Evolutionary conservation across 495 filamentous ascomycete species (phyloP).

Genomic region (Aspergillus nidulans): DNA sequence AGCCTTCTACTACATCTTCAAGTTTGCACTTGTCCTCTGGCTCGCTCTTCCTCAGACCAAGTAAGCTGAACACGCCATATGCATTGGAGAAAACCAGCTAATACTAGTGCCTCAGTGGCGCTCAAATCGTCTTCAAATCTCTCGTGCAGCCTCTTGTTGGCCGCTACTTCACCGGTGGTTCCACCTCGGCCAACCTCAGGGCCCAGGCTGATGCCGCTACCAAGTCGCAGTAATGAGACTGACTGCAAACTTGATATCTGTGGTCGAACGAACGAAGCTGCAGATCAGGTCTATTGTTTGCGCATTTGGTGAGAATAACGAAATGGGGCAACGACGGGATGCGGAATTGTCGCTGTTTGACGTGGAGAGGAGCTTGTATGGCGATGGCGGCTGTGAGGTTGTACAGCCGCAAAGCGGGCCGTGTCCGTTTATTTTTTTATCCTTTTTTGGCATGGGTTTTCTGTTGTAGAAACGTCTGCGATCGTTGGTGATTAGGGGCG

Average conservation of each 20-base stretch:
- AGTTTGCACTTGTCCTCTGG: constrained; percentile 95
- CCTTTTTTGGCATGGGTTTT: constrained; percentile 16
- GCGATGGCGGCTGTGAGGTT: constrained; percentile 2
- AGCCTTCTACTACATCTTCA: constrained; percentile 99
- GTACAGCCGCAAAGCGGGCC: constrained; percentile 2
- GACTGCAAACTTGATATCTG: constrained; percentile 1
- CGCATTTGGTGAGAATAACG: constrained; percentile 9
- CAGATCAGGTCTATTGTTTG: constrained; percentile 10
- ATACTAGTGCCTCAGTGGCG: constrained; percentile 63
- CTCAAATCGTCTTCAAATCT: constrained; percentile 93
- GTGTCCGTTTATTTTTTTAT: constrained; percentile 2
- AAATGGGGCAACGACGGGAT: constrained; percentile 6
- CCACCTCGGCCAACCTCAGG: constrained; percentile 83
- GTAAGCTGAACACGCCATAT: constrained; percentile 50
- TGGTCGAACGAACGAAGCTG: constrained; percentile 3
- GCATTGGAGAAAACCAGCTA: neutral
- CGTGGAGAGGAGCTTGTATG: neutral
- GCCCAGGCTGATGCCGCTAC: constrained; percentile 78
- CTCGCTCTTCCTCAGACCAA: constrained; percentile 88
- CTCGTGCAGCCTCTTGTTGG: constrained; percentile 87
- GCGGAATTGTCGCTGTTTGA: constrained; percentile 8
- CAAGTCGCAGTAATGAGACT: constrained; percentile 42
- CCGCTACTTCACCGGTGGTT: constrained; percentile 77
- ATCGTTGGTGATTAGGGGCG: constrained; percentile 5
- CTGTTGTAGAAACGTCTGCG: constrained; percentile 18